Percentiles rank a stretch among this genome's conserved stretches.
phyloP scores from a whole-genome alignment of 208 protist genomes.

The Trypanosoma platydactyli region DNA sequence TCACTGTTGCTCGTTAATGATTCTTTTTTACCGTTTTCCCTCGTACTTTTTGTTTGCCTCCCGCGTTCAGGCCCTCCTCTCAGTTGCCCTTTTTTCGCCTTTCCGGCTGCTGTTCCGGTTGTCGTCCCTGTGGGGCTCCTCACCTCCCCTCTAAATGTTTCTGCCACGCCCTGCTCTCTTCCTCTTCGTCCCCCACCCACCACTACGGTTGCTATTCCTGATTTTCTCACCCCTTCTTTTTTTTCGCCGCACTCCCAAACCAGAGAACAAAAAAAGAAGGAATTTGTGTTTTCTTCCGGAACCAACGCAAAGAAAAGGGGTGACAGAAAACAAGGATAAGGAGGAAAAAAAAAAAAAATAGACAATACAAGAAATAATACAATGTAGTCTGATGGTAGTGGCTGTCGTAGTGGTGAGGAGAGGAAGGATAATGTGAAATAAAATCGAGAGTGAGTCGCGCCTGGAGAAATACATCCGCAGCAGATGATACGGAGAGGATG shows the following conservation, averaged over 20 bases:
- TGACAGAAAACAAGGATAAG: conserved; percentile 22
- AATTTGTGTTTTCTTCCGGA: too few relatives aligned
- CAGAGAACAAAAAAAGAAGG: conserved; percentile 2
- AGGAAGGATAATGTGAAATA: too few relatives aligned
- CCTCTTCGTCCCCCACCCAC: neutral
- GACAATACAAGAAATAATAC: conserved; percentile 22
- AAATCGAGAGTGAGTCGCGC: too few relatives aligned
- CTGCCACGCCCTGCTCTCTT: neutral
- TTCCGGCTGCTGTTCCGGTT: neutral
- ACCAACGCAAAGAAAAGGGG: neutral
- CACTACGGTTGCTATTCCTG: neutral
- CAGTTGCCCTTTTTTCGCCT: neutral
- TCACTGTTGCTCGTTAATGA: neutral
- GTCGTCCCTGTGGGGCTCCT: too few relatives aligned
- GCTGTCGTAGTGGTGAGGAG: too few relatives aligned
- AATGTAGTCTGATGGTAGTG: too few relatives aligned
- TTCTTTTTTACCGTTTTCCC: conserved; percentile 9
- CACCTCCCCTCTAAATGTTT: too few relatives aligned
- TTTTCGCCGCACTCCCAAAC: conserved; percentile 5
- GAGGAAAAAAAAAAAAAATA: conserved; percentile 23
- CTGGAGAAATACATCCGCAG: too few relatives aligned
- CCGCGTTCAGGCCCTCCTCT: neutral
- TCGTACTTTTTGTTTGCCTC: neutral
- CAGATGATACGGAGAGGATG: too few relatives aligned
- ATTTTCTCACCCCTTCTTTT: conserved; percentile 1